Evolutionary conservation across 305 asterid genomes (phyloP).

Genomic region (Fraxinus angustifolia): DNA sequence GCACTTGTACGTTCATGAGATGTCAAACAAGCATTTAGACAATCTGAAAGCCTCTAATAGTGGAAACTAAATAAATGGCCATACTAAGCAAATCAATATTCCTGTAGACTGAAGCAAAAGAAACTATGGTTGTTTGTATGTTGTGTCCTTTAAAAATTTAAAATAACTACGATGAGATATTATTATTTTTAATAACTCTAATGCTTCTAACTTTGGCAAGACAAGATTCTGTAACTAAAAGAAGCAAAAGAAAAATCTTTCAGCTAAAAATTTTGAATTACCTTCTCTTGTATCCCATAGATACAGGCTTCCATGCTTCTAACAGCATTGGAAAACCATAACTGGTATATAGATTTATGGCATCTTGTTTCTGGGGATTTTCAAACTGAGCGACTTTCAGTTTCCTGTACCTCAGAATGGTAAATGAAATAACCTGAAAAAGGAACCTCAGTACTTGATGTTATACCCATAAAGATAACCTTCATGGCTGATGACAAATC

Average conservation of each 20-base stretch:
- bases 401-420: conserved; percentile 67
- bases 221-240: neutral
- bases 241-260: neutral
- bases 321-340: conserved; percentile 44
- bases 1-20: neutral
- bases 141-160: neutral
- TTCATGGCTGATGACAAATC: neutral
- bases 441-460: conserved; percentile 20
- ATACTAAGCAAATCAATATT: neutral
- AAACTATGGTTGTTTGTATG: neutral
- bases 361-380: conserved; percentile 32
- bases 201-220: neutral
- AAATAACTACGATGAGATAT: neutral
- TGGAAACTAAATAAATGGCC: neutral
- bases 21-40: neutral
- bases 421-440: conserved; percentile 71
- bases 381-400: conserved; percentile 50
- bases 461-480: conserved; percentile 15
- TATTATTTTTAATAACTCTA: neutral
- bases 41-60: neutral
- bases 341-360: conserved; percentile 18
- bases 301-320: conserved; percentile 91
- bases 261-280: conserved; percentile 23
- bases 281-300: conserved; percentile 92
- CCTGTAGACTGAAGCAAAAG: conserved; percentile 3